Base-by-base conservation (phyloP, 805 yeast genomes). In the Isabelozyma pseudorhagii region DNA sequence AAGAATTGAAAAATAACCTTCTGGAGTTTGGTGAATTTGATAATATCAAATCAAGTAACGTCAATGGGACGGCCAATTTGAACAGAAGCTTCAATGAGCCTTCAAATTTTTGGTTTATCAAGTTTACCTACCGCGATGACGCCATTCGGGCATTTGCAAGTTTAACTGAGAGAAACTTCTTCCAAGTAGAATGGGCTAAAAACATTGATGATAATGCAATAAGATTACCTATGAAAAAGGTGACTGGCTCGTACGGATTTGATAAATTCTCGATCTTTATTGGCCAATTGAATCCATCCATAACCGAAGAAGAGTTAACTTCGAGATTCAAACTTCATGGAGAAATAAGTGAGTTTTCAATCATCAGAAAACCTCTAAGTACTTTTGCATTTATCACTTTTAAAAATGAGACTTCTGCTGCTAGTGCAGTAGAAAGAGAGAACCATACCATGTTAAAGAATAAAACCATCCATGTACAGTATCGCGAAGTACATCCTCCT, bases 101-200 rank as follows among this genome's bases (percentile, higher is more conserved):
- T 53, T 59, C 69, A 56, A 70, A 66, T 45, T 74, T 77, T 27
- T 90, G 96, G 96, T 89, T 84, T 61, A 80, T 84, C 54, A 86
- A 87, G 60, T 89, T 83, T 69, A 87, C 83, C 1, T 89, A 79
- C 63, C 80, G 97, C 43, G 96, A 88, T 63, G 96, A 90, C 65
- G 96, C 97, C 10, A 87, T 89, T 42, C 78, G 87, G 59, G 96
- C 96, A 0, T 89, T 81, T 71, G 91, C 94, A 3, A 80, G 78
- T 57, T 71, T 86, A 52, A 78, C 85, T 55, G 74, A 78, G 11
- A 78, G 78, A 43, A 68, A 74, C 7, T 66, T 69, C n/a, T 82
- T 83, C 78, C 69, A 69, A 42, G 87, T 85, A 41, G 90, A 87
- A 59, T 89, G 97, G 97, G 90, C 94, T 0, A 92, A 89, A 67